These are phyloP conservation scores for Solanum sitiens DNA, from an alignment of 257 asterid genomes.

Conservation along the genomic window DNA sequence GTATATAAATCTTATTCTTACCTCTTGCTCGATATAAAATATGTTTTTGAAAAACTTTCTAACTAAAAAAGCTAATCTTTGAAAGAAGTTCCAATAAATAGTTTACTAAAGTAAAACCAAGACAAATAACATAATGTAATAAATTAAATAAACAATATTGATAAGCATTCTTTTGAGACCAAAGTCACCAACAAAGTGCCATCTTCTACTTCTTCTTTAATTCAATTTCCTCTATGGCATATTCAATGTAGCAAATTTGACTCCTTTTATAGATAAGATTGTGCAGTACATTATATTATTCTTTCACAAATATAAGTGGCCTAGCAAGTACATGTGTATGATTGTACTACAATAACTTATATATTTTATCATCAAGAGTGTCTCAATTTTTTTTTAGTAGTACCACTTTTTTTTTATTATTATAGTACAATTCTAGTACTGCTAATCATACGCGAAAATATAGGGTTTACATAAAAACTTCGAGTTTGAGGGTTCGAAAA, in stretches of 20 bases:
- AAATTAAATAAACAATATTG: neutral
- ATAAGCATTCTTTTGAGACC: neutral
- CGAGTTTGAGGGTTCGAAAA: too few relatives aligned
- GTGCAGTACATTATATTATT: neutral
- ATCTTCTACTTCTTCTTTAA: neutral
- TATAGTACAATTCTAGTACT: neutral
- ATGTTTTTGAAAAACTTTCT: neutral
- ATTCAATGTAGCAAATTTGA: neutral
- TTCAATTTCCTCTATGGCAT: neutral
- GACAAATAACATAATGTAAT: neutral
- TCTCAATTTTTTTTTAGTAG: neutral
- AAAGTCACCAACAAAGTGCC: slow-evolving; percentile 1
- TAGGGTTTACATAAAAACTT: too few relatives aligned
- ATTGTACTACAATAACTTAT: neutral
- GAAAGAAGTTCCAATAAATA: neutral
- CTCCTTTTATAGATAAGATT: neutral
- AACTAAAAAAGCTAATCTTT: neutral
- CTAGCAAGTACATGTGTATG: neutral
- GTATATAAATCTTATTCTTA: neutral
- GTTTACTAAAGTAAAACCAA: neutral
- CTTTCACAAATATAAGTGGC: neutral
- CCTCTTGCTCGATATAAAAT: accelerated
- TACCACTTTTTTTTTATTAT: neutral
- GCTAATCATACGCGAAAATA: too few relatives aligned
- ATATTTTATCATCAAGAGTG: neutral